Percentiles rank a stretch among this genome's conserved stretches.
Evolutionary conservation across 2,329 filamentous ascomycete genomes (phyloP).

Genomic region (Pleomassaria siparia): DNA sequence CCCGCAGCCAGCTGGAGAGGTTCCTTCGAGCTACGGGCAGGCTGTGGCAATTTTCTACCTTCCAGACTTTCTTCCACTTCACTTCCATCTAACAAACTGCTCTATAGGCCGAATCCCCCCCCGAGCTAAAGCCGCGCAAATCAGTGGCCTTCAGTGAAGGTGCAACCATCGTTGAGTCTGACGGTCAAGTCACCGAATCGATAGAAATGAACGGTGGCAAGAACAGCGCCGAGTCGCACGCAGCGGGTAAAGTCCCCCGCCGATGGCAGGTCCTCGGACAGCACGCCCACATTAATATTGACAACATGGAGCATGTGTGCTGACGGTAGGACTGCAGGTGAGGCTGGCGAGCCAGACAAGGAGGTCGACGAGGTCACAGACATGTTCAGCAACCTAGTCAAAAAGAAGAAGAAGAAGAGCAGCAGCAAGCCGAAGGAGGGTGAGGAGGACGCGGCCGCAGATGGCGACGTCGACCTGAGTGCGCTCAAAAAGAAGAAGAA

Average conservation of each 20-base stretch:
- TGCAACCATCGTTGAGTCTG: conserved; percentile 81
- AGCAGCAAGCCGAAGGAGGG: conserved; percentile 61
- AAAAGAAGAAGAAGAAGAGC: conserved; percentile 71
- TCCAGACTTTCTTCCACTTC: background rate
- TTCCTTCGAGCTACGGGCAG: background rate
- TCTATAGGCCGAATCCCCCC: conserved; percentile 46
- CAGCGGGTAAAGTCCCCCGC: conserved; percentile 22
- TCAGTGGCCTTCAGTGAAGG: conserved; percentile 92
- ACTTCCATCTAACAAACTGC: conserved; percentile 23
- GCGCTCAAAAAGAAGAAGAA: conserved; percentile 88
- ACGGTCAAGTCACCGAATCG: conserved; percentile 81
- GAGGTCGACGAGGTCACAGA: conserved; percentile 64
- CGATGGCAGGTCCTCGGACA: conserved; percentile 18
- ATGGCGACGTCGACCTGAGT: conserved; percentile 64
- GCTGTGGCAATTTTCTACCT: background rate
- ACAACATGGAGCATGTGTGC: conserved; percentile 9
- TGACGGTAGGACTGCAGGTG: conserved; percentile 31
- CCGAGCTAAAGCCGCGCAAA: conserved; percentile 77
- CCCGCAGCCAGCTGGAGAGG: background rate
- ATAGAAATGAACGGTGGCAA: conserved; percentile 71
- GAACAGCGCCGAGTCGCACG: conserved; percentile 77
- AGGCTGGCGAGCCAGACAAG: conserved; percentile 52
- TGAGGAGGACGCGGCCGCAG: conserved; percentile 54
- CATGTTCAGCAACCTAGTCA: conserved; percentile 67
- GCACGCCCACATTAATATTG: conserved; percentile 10